These are phyloP conservation scores for Phialophora expanda DNA, from an alignment of 2,329 filamentous ascomycete genomes.

Conservation along the genomic window DNA sequence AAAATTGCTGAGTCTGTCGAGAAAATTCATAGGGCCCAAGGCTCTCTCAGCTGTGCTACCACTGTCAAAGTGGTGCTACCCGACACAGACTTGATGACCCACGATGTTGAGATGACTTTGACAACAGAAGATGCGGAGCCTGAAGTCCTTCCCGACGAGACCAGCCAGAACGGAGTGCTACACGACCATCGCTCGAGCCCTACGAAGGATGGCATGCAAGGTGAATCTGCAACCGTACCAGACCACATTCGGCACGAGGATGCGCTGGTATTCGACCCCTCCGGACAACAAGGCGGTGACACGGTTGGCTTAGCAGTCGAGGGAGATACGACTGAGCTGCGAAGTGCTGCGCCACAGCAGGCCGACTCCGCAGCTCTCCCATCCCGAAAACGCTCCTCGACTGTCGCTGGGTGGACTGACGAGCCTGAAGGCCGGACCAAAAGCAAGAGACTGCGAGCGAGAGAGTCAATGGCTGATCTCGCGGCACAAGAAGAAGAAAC, in stretches of 20 bases:
- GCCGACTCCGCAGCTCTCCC: conserved; percentile 35
- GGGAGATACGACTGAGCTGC: conserved; percentile 22
- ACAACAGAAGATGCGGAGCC: background rate
- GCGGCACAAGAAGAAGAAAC: conserved; percentile 53
- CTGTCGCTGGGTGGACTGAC: conserved; percentile 61
- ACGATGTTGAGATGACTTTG: conserved; percentile 19
- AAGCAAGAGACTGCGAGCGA: conserved; percentile 65
- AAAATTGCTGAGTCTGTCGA: conserved; percentile 53
- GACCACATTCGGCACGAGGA: background rate
- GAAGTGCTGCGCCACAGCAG: conserved; percentile 37
- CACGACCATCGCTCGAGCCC: background rate
- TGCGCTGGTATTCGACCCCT: background rate
- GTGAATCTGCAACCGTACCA: conserved; percentile 5
- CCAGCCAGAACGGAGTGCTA: background rate
- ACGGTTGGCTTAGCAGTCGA: background rate
- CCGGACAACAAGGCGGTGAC: conserved; percentile 5
- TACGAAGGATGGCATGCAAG: background rate
- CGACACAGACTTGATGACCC: conserved; percentile 39
- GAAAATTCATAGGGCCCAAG: conserved; percentile 47
- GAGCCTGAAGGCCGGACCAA: conserved; percentile 62
- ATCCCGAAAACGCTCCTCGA: conserved; percentile 64
- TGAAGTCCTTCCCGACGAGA: background rate
- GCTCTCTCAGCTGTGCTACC: conserved; percentile 45
- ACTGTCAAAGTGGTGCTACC: conserved; percentile 52
- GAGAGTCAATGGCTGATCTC: conserved; percentile 61